Percentiles rank a stretch among this genome's conserved stretches.
These are phyloP conservation scores for Agaricus bisporus DNA, from an alignment of 768 basidiomycete genomes.

Conservation along the genomic window DNA sequence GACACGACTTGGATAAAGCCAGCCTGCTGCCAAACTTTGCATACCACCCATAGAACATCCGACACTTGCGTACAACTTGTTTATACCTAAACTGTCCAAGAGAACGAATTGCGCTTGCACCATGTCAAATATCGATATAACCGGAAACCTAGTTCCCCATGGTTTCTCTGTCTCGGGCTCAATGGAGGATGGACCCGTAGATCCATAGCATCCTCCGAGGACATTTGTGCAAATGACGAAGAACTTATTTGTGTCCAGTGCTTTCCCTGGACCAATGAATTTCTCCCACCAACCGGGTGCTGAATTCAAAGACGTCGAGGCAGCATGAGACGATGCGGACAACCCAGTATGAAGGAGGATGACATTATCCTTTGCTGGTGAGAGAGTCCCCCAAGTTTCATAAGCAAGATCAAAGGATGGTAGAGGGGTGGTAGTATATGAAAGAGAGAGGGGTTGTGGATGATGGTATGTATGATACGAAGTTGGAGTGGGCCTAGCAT, in stretches of 20 bases:
- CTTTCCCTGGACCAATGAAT: slow-evolving; percentile 93
- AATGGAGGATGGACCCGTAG: slow-evolving; percentile 87
- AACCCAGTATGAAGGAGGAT: slow-evolving; percentile 96
- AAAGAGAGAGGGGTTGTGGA: slow-evolving; percentile 52
- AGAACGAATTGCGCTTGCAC: slow-evolving; percentile 87
- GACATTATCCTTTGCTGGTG: slow-evolving; percentile 71
- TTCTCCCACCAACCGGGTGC: slow-evolving; percentile 97
- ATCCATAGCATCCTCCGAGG: slow-evolving; percentile 95
- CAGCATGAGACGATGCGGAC: slow-evolving; percentile 93
- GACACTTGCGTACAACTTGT: slow-evolving; percentile 87
- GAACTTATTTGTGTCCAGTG: slow-evolving; percentile 88
- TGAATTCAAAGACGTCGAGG: slow-evolving; percentile 70
- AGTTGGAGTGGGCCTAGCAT: slow-evolving; percentile 70
- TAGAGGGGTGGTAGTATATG: slow-evolving; percentile 45
- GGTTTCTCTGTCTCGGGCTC: slow-evolving; percentile 61
- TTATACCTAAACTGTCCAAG: slow-evolving; percentile 77
- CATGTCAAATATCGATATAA: slow-evolving; percentile 96
- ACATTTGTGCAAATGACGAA: slow-evolving; percentile 96
- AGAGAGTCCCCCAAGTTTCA: slow-evolving; percentile 95
- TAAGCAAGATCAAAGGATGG: slow-evolving; percentile 85
- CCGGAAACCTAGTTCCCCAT: slow-evolving; percentile 89
- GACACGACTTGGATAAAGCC: slow-evolving; percentile 85
- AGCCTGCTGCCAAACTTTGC: slow-evolving; percentile 95
- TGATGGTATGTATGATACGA: slow-evolving; percentile 71
- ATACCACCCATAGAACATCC: slow-evolving; percentile 97